Base-by-base conservation (phyloP, 768 basidiomycete species). In the Gymnopilus junonius region DNA sequence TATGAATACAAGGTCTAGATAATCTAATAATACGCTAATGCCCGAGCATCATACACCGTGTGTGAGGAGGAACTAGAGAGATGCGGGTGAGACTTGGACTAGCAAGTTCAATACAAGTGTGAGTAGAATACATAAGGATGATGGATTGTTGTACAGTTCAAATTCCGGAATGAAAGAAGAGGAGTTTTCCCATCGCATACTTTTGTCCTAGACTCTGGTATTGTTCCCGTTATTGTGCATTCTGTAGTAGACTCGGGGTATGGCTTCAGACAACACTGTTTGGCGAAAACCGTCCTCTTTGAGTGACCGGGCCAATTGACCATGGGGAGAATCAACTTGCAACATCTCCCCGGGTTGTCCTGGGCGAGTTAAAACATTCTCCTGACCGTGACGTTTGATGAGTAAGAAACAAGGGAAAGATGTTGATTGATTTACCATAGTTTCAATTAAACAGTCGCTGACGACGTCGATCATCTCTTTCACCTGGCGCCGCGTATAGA, bases 401-500 rank as follows among this genome's bases (percentile, higher is more conserved):
- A 57, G 29, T 32, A 57, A 21, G 48, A 57, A 40, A 37, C 25
- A 40, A 35, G 17, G 45, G 10, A 27, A 31, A 29, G 15, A 50
- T 27, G 8, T 40, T 35, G 53, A 46, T 21, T 34, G 62, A 50
- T 71, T 53, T 50, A 76, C 75, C 62, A 76, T 71, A 53, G 69
- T 74, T 35, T 70, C 69, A 48, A 72, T 69, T 40, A 74, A 66
- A 58, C 73, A 73, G 58, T 70, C 70, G 53, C 70, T 73, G 40
- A 74, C 71, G 25, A 72, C 69, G 50, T 72, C 67, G 55, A 76
- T 64, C 69, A 76, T 74, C 43, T 73, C 69, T 53, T 73, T 72
- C 27, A 76, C 73, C 56, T 76, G 73, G 35, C 69, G 73, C 40
- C 70, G 71, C 21, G 75, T 74, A 62, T 72, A 76, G n/a, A 74